These are phyloP conservation scores for Kernera saxatilis DNA, from an alignment of 345 rosid genomes.

Conservation along the genomic window DNA sequence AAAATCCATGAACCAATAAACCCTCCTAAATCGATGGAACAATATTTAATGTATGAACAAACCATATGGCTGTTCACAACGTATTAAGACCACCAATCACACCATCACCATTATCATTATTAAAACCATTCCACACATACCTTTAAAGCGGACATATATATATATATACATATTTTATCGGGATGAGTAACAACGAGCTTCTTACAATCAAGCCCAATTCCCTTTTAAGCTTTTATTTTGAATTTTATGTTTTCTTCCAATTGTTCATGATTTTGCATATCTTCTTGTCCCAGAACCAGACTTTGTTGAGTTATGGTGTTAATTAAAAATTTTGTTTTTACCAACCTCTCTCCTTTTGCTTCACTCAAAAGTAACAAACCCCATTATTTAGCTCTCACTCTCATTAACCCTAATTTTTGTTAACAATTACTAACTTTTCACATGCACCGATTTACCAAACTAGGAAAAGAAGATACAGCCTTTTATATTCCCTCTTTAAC, in stretches of 20 bases:
- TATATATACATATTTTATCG: too few relatives aligned
- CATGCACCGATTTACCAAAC: constrained; percentile 13
- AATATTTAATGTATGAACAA: neutral
- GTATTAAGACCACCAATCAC: neutral
- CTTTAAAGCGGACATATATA: too few relatives aligned
- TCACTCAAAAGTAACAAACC: neutral
- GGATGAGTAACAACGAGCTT: constrained; percentile 56
- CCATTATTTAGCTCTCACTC: neutral
- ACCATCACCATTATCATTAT: too few relatives aligned
- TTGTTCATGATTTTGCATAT: neutral
- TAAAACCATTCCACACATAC: constrained; percentile 28
- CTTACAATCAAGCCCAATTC: constrained; percentile 68
- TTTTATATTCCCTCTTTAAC: neutral
- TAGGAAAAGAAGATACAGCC: neutral
- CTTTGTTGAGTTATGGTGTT: neutral
- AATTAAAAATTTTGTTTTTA: neutral
- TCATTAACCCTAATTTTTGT: neutral
- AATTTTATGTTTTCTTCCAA: constrained; percentile 9
- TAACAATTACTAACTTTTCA: neutral
- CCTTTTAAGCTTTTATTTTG: constrained; percentile 58
- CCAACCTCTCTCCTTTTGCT: neutral
- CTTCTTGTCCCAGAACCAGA: neutral
- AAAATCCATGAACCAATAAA: too few relatives aligned
- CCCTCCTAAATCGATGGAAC: neutral
- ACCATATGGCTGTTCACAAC: neutral